Evolutionary conservation across 352 stramenopile genomes (phyloP).

Genomic region (Globisporangium mamillatum): DNA sequence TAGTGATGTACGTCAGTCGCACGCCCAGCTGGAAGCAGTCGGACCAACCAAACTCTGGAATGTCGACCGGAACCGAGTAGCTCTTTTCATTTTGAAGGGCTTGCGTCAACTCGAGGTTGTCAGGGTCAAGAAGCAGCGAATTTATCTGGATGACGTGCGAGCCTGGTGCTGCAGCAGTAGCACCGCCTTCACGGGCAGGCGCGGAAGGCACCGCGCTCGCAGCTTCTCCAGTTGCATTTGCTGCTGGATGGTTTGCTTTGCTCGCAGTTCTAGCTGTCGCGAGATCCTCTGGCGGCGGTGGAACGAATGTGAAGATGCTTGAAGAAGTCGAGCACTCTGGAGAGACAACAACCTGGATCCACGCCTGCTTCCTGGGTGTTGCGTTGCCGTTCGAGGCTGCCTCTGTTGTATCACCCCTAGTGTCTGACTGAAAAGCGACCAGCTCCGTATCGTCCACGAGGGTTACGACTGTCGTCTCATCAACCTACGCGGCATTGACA

Average conservation of each 20-base stretch:
- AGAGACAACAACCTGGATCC: constrained; percentile 28
- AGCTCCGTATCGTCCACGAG: constrained; percentile 38
- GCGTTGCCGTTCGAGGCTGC: background rate
- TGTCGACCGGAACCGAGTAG: constrained; percentile 36
- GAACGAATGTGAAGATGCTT: constrained; percentile 56
- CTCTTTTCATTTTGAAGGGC: constrained; percentile 46
- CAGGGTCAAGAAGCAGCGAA: background rate
- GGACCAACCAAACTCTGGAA: constrained; percentile 43
- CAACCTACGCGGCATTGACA: background rate
- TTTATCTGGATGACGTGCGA: constrained; percentile 25
- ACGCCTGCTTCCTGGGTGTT: constrained; percentile 34
- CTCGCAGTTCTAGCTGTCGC: background rate
- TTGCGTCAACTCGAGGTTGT: constrained; percentile 25
- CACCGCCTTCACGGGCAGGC: background rate
- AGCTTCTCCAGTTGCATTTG: background rate
- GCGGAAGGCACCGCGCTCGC: background rate
- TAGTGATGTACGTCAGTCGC: constrained; percentile 38
- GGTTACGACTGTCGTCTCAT: constrained; percentile 13
- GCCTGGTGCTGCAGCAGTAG: no score
- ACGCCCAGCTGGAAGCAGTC: constrained; percentile 50
- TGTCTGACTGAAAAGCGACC: background rate
- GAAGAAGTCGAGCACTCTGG: constrained; percentile 18
- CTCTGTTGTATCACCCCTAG: background rate
- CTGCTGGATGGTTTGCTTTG: background rate
- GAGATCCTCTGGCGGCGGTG: background rate